Percentiles rank a stretch among this genome's conserved stretches.
Evolutionary conservation across 768 basidiomycete genomes (phyloP).

Genomic region (Tephrocybe sp.): DNA sequence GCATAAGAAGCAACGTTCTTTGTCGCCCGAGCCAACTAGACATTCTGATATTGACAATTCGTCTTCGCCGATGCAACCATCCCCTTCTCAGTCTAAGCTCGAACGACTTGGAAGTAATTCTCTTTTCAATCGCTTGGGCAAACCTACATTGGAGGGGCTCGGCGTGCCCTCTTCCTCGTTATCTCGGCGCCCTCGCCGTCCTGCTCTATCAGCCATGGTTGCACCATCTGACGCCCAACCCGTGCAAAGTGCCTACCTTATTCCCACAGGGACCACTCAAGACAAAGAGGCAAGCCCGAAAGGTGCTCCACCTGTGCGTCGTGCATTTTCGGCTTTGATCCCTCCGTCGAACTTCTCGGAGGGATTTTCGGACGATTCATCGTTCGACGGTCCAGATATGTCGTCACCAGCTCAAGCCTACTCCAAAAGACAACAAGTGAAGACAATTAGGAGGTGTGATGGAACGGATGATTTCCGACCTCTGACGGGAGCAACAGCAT

Average conservation of each 20-base stretch:
- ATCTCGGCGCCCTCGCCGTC: constrained; percentile 61
- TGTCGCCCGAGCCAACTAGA: constrained; percentile 49
- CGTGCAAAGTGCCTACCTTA: constrained; percentile 42
- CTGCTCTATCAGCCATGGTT: constrained; percentile 63
- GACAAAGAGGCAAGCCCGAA: constrained; percentile 28
- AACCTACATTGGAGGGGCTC: constrained; percentile 53
- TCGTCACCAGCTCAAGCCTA: constrained; percentile 83
- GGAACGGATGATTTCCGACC: constrained; percentile 81
- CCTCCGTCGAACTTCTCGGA: constrained; percentile 55
- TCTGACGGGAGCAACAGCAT: constrained; percentile 62
- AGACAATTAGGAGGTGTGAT: constrained; percentile 75
- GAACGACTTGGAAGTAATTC: constrained; percentile 49
- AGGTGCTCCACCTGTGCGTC: constrained; percentile 52
- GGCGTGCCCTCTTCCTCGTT: constrained; percentile 51
- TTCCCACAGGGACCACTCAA: constrained; percentile 22
- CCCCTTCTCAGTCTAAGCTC: constrained; percentile 48
- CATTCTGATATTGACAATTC: constrained; percentile 35
- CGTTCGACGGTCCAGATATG: constrained; percentile 68
- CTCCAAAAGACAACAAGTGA: constrained; percentile 71
- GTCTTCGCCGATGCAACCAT: constrained; percentile 51
- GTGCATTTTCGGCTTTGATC: constrained; percentile 76
- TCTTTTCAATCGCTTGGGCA: constrained; percentile 42
- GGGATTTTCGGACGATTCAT: constrained; percentile 48
- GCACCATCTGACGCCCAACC: constrained; percentile 39
- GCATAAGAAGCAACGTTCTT: constrained; percentile 56